Conservation (phyloP, 208 protist genomes). For the Wallacemonas rigidus region DNA sequence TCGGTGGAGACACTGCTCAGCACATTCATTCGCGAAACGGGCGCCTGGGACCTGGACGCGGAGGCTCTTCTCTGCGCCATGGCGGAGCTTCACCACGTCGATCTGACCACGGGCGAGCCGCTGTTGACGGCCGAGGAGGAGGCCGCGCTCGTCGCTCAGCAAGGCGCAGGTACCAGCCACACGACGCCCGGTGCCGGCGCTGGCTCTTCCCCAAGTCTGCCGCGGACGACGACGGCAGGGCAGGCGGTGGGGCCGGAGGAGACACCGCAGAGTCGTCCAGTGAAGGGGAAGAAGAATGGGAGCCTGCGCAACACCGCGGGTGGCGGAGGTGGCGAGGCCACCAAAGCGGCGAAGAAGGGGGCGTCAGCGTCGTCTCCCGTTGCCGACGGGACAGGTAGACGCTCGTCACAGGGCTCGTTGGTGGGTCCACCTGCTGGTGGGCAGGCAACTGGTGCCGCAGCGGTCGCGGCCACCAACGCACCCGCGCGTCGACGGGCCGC, state of each 20-base stretch:
- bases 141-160: not conserved
- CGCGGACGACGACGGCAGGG: too few relatives aligned
- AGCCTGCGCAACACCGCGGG: not conserved
- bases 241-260: not conserved
- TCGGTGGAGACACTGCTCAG: conserved; percentile 33
- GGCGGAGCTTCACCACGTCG: conserved; percentile 6
- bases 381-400: too few relatives aligned
- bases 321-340: not conserved
- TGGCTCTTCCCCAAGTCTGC: too few relatives aligned
- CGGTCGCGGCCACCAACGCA: not conserved
- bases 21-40: conserved; percentile 36
- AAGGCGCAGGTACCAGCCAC: too few relatives aligned
- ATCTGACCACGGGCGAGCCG: conserved; percentile 13
- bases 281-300: not conserved
- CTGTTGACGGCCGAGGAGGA: not conserved
- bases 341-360: not conserved
- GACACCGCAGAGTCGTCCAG: not conserved
- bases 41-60: conserved; percentile 34
- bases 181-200: too few relatives aligned
- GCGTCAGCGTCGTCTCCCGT: not conserved
- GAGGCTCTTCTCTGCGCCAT: conserved; percentile 32
- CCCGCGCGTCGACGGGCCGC: not conserved
- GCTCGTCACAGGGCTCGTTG: too few relatives aligned
- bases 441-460: too few relatives aligned
- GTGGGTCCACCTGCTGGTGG: too few relatives aligned